Base-by-base conservation (phyloP, 129 eudicot species). In the Flaveria ramosissima region DNA sequence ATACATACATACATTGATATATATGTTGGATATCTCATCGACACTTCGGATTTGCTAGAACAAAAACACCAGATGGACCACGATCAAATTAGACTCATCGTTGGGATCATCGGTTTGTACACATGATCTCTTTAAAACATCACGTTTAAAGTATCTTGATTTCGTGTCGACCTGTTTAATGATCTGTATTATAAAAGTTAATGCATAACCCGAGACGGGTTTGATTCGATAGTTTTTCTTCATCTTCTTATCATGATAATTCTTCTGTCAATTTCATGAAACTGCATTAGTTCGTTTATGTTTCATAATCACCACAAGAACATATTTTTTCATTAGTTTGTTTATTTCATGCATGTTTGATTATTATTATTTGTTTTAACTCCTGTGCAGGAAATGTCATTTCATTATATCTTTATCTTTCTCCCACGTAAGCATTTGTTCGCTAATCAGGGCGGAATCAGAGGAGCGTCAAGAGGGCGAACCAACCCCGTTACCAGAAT, bases 351-450 rank as follows among this genome's bases (percentile, higher is more conserved):
- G 48, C 30, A 24, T 57, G 16, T 39, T 42, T 75, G 46, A 76
- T 53, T 23, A 48, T n/a, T 60, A 24, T 63, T 27, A 57, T 42
- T 30, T 52, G 32, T 2, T 4, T 48, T 12, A n/a, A 12, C 23
- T 16, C 14, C 3, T 72, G n/a, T 84, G 90, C 96, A 90, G 97
- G 98, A 68, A 93, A 93, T 84, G 15, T 88, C 70, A 83, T 82
- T n/a, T 85, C 98, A 6, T 79, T 81, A 65, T 86, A 83, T 77
- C 86, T 93, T 32, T 93, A 83, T 80, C 84, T 93, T 19, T 90
- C 97, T 32, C 97, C 98, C 1, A 46, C 78, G 98, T 89, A 88
- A 84, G 73, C 64, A 36, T 53, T 32, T 64, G 42, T 72, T 42
- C 36, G 9, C 17, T 61, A 45, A 50, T 15, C n/a, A 50, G 3